Evolutionary conservation across 2,329 filamentous ascomycete genomes (phyloP).

Genomic region (Fusarium nelsonii): DNA sequence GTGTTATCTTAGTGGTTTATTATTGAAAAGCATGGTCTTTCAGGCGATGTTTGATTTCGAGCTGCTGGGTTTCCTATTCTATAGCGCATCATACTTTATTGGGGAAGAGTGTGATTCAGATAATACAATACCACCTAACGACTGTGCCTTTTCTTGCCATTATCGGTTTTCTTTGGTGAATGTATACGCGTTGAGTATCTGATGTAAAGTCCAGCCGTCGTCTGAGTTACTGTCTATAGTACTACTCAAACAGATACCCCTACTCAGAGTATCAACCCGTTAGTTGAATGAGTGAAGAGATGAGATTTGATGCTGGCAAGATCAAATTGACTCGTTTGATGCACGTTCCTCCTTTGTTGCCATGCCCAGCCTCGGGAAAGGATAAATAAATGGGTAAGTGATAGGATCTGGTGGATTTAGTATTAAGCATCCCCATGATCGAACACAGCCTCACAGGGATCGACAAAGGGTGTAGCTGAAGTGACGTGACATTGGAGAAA

Average conservation of each 20-base stretch:
- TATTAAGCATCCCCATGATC: conserved; percentile 20
- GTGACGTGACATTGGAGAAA: conserved; percentile 35
- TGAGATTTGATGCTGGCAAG: neutral
- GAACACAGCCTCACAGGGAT: conserved; percentile 36
- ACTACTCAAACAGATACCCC: no score
- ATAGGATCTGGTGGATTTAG: conserved; percentile 3
- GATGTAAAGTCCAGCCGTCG: no score
- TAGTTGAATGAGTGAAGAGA: neutral
- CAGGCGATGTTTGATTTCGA: conserved; percentile 6
- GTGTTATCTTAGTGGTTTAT: conserved; percentile 13
- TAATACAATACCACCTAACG: conserved; percentile 21
- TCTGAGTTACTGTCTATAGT: no score
- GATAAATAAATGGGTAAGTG: neutral
- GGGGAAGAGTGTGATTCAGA: neutral
- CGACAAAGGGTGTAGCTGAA: conserved; percentile 27
- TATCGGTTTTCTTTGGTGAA: neutral
- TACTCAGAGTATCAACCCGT: no score
- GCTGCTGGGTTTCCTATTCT: conserved; percentile 8
- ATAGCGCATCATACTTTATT: conserved; percentile 2
- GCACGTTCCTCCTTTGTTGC: neutral
- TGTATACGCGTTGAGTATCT: neutral
- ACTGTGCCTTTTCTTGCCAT: neutral
- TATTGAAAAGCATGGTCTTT: conserved; percentile 24
- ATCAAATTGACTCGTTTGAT: neutral
- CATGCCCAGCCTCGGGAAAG: neutral